Conservation (phyloP, 2,329 filamentous ascomycete genomes). For the Fusarium nematophilum region DNA sequence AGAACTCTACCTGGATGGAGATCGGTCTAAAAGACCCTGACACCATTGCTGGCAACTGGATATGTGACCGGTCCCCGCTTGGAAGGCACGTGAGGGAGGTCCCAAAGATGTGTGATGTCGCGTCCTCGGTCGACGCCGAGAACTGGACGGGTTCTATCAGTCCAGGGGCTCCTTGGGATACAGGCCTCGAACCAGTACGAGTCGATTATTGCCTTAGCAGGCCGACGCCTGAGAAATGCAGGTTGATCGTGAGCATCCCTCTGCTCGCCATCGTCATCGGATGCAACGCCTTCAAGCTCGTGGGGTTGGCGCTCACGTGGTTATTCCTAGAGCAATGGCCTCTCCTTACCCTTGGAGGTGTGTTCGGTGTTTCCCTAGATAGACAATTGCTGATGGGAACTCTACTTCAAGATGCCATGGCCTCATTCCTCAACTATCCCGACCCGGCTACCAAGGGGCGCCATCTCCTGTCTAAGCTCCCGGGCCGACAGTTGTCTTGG, state of each 20-base stretch:
- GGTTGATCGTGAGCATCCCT: not conserved
- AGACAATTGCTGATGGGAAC: too few species aligned
- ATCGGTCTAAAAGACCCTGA: too few species aligned
- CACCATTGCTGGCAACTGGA: too few species aligned
- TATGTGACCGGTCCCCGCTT: too few species aligned
- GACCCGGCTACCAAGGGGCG: not conserved
- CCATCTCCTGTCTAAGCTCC: not conserved
- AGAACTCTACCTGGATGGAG: too few species aligned
- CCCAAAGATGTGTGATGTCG: too few species aligned
- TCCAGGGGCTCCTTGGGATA: too few species aligned
- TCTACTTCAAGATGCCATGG: constrained; percentile 3
- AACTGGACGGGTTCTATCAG: too few species aligned
- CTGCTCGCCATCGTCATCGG: not conserved
- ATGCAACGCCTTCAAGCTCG: not conserved
- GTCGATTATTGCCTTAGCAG: not conserved
- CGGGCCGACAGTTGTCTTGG: not conserved
- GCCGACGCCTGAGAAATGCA: not conserved
- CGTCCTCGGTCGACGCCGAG: too few species aligned
- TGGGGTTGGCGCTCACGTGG: not conserved
- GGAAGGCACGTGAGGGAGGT: too few species aligned
- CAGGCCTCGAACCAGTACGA: too few species aligned
- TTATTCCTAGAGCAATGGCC: not conserved
- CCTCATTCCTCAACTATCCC: not conserved
- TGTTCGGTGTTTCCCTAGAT: too few species aligned
- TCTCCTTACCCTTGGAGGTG: constrained; percentile 6